These are phyloP conservation scores for Pichia sp. DNA, from an alignment of 1,139 yeast genomes.

Conservation along the genomic window DNA sequence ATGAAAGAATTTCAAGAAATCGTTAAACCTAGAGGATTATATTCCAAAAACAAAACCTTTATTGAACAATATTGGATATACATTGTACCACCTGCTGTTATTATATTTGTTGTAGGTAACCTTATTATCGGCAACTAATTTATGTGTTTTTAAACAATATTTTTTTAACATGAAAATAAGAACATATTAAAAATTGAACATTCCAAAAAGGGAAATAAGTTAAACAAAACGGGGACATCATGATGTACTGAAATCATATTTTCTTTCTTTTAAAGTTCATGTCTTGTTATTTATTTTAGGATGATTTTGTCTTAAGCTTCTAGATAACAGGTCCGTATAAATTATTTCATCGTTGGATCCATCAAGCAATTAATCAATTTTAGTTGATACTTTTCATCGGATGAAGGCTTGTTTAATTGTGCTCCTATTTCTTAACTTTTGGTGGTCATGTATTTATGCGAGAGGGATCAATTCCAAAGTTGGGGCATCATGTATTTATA, in stretches of 20 bases:
- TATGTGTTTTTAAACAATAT: conserved; percentile 2
- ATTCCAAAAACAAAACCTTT: conserved; percentile 36
- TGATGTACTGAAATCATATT: too few relatives aligned
- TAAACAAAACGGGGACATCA: too few relatives aligned
- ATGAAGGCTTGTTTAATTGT: neutral
- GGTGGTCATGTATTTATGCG: conserved; percentile 2
- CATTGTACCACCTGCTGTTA: conserved; percentile 34
- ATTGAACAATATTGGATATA: conserved; percentile 52
- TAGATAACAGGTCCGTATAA: too few relatives aligned
- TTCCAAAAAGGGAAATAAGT: too few relatives aligned
- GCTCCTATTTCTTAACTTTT: conserved; percentile 17
- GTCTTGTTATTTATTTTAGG: too few relatives aligned
- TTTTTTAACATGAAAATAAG: neutral
- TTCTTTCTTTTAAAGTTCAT: too few relatives aligned
- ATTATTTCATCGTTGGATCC: too few relatives aligned
- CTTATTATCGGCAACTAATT: neutral
- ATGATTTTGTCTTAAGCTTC: too few relatives aligned
- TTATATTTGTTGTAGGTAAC: conserved; percentile 26
- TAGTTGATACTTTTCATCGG: too few relatives aligned
- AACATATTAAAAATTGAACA: too few relatives aligned
- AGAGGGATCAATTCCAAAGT: conserved; percentile 27
- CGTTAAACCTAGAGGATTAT: conserved; percentile 7
- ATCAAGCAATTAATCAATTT: too few relatives aligned
- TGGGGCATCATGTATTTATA: conserved; percentile 30
- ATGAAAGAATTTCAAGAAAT: conserved; percentile 14